Conservation (phyloP, 805 yeast species). For the Lipomyces kockii region DNA sequence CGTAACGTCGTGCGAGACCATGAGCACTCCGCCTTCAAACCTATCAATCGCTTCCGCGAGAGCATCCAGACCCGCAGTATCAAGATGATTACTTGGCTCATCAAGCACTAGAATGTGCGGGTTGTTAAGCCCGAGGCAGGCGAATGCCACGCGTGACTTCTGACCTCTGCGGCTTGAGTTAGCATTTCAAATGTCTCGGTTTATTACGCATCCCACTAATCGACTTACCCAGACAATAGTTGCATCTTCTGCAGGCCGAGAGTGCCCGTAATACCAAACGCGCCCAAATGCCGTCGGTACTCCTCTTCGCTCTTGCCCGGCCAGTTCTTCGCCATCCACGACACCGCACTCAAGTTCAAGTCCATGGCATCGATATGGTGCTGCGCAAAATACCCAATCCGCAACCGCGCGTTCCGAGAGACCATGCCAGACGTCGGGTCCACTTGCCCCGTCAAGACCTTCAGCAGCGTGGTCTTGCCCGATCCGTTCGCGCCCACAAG, state of each 20-base stretch:
- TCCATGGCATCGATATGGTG: slow-evolving; percentile 99
- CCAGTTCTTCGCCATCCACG: slow-evolving; percentile 86
- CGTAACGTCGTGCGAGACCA: slow-evolving; percentile 97
- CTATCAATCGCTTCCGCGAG: slow-evolving; percentile 83
- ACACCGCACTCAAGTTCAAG: slow-evolving; percentile 77
- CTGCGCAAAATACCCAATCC: slow-evolving; percentile 97
- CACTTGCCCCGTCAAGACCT: slow-evolving; percentile 77
- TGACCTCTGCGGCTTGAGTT: slow-evolving; percentile 61
- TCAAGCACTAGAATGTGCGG: slow-evolving; percentile 93
- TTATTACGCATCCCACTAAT: neutral
- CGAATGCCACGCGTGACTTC: slow-evolving; percentile 97
- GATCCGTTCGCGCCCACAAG: slow-evolving; percentile 99
- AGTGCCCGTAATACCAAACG: slow-evolving; percentile 96
- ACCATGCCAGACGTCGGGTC: slow-evolving; percentile 79
- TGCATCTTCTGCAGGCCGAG: slow-evolving; percentile 90
- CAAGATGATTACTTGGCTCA: slow-evolving; percentile 98
- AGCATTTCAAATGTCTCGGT: neutral
- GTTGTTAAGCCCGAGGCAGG: slow-evolving; percentile 83
- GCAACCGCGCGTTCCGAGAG: slow-evolving; percentile 77
- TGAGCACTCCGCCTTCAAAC: slow-evolving; percentile 93
- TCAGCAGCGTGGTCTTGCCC: slow-evolving; percentile 95
- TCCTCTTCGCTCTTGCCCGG: slow-evolving; percentile 97
- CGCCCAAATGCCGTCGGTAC: slow-evolving; percentile 93
- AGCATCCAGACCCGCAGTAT: slow-evolving; percentile 97
- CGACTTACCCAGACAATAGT: slow-evolving; percentile 68